These are phyloP conservation scores for Botrytis sinoallii DNA, from an alignment of 2,329 filamentous ascomycete genomes.

Conservation along the genomic window DNA sequence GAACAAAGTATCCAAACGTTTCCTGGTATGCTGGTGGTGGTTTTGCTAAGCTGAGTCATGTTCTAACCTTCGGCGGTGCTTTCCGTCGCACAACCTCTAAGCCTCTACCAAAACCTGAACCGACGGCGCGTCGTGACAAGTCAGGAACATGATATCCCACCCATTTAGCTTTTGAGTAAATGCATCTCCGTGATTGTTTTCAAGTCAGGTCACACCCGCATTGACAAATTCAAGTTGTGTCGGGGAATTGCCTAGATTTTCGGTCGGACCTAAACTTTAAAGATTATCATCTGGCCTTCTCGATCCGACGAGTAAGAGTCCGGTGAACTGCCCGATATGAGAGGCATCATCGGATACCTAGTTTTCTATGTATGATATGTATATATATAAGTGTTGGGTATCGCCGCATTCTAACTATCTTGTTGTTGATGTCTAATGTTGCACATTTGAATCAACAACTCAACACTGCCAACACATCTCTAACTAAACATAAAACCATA, in stretches of 20 bases:
- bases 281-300: conserved; percentile 19
- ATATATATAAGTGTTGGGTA: conserved; percentile 11
- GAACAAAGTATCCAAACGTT: background rate
- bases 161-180: background rate
- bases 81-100: background rate
- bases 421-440: conserved; percentile 12
- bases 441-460: conserved; percentile 13
- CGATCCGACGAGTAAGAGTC: background rate
- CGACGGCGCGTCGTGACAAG: conserved; percentile 2
- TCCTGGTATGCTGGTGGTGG: background rate
- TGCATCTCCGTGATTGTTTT: background rate
- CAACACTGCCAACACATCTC: conserved; percentile 15
- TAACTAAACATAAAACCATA: background rate
- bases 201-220: conserved; percentile 12
- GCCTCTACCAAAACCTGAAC: background rate
- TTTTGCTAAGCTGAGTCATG: conserved; percentile 11
- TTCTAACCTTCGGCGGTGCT: background rate
- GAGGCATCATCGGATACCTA: background rate
- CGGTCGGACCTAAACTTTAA: conserved; percentile 1
- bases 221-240: conserved; percentile 4
- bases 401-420: conserved; percentile 2
- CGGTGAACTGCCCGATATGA: conserved; percentile 1
- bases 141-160: conserved; percentile 1
- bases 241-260: conserved; percentile 1
- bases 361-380: background rate